A percentile compares a stretch with the other conserved stretches of the same genome.
Evolutionary conservation across 2,329 filamentous ascomycete genomes (phyloP).

Genomic region (Drechslera avenae): DNA sequence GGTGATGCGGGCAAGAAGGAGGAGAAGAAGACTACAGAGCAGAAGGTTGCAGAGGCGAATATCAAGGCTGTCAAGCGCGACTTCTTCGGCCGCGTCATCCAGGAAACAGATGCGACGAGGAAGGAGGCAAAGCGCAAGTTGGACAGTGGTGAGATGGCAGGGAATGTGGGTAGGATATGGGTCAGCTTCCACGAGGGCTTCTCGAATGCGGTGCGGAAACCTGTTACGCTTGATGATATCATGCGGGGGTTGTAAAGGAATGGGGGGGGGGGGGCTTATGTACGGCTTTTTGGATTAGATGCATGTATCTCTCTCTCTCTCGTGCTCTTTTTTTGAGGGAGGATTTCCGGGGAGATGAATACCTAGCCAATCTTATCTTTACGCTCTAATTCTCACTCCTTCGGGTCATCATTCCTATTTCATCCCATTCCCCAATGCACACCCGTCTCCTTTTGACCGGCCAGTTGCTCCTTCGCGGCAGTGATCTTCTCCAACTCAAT

Average conservation of each 20-base stretch:
- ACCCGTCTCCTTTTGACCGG: conserved; percentile 17
- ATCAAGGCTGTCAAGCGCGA: conserved; percentile 67
- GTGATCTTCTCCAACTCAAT: conserved; percentile 32
- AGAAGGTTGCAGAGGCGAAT: conserved; percentile 31
- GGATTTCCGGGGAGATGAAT: no score
- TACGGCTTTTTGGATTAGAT: no score
- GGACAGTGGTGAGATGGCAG: conserved; percentile 39
- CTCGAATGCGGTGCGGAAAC: conserved; percentile 90
- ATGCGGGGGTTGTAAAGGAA: conserved; percentile 70
- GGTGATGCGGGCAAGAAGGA: conserved; percentile 13
- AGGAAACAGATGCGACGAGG: conserved; percentile 50
- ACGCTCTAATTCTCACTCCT: no score
- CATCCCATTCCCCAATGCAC: conserved; percentile 13
- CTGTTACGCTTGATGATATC: conserved; percentile 79
- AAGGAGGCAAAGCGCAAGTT: conserved; percentile 52
- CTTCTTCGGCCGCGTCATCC: conserved; percentile 81
- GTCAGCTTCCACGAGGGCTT: conserved; percentile 88
- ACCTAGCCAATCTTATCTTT: background rate
- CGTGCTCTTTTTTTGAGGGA: no score
- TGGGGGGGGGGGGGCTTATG: background rate
- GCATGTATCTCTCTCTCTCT: no score
- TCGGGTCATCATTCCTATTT: no score
- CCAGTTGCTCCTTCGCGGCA: conserved; percentile 24
- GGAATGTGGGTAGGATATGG: conserved; percentile 71
- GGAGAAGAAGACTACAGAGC: conserved; percentile 24